Percentiles rank a stretch among this genome's conserved stretches.
phyloP scores from a whole-genome alignment of 768 basidiomycete species.

The Lactarius trivialis region DNA sequence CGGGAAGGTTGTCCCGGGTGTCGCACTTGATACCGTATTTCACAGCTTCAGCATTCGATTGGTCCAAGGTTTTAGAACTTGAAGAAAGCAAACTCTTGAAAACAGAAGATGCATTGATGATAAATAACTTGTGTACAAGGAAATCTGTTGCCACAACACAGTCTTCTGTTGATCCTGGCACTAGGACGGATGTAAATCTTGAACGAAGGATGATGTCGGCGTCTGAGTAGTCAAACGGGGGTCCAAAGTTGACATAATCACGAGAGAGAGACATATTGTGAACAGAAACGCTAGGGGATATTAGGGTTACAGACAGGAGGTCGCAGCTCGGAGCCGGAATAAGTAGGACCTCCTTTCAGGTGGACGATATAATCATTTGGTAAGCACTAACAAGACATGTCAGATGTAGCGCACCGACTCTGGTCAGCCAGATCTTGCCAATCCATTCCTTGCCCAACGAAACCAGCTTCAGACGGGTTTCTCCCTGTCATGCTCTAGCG shows the following conservation, averaged over 20 bases:
- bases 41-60: neutral
- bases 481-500: constrained; percentile 1
- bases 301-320: neutral
- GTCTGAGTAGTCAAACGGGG: constrained; percentile 43
- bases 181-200: neutral
- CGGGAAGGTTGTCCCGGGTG: neutral
- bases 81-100: constrained; percentile 10
- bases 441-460: neutral
- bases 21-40: neutral
- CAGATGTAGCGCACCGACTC: neutral
- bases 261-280: neutral
- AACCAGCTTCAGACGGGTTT: constrained; percentile 5
- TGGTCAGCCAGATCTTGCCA: constrained; percentile 1
- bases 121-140: constrained; percentile 7
- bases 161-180: neutral
- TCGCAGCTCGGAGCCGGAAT: neutral
- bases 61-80: neutral
- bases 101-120: constrained; percentile 9
- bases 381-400: neutral
- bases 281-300: neutral
- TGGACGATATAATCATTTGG: neutral
- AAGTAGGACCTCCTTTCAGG: neutral
- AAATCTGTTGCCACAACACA: neutral
- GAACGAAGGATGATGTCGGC: constrained; percentile 28
- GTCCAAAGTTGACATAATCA: constrained; percentile 26